These are phyloP conservation scores for Cryphonectria nitschkei DNA, from an alignment of 2,329 filamentous ascomycete species.

Conservation along the genomic window DNA sequence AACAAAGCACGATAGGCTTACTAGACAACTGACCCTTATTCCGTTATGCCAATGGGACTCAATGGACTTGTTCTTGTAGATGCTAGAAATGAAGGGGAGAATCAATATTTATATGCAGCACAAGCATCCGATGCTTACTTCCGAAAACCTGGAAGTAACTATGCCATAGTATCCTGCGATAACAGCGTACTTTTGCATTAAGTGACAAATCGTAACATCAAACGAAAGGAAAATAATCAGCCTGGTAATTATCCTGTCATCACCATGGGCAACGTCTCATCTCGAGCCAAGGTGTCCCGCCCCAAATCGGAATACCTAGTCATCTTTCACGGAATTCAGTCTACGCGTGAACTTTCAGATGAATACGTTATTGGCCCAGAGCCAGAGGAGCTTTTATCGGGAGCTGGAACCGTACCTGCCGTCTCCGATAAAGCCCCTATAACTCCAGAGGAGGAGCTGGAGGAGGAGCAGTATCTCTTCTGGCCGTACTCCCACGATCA, in stretches of 20 bases:
- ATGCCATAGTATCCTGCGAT: not conserved
- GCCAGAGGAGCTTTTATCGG: slow-evolving; percentile 7
- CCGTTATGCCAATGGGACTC: not conserved
- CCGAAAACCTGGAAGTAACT: slow-evolving; percentile 19
- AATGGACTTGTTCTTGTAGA: not conserved
- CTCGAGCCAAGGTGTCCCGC: not conserved
- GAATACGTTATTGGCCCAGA: not conserved
- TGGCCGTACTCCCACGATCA: not conserved
- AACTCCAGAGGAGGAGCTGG: not conserved
- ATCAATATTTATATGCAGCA: not conserved
- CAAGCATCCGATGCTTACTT: not conserved
- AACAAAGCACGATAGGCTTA: not conserved
- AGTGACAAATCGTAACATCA: not conserved
- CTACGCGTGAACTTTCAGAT: not conserved
- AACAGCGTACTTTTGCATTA: not conserved
- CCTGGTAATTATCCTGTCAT: not conserved
- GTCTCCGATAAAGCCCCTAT: not conserved
- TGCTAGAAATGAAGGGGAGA: not conserved
- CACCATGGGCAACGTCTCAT: not conserved
- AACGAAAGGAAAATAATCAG: too few relatives aligned
- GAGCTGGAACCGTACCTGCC: not conserved
- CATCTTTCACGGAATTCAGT: not conserved
- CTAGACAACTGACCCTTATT: not conserved
- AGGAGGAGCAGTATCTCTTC: not conserved
- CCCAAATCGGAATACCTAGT: not conserved